Evolutionary conservation across 768 basidiomycete species (phyloP).

Genomic region (Gyrodon lividus): DNA sequence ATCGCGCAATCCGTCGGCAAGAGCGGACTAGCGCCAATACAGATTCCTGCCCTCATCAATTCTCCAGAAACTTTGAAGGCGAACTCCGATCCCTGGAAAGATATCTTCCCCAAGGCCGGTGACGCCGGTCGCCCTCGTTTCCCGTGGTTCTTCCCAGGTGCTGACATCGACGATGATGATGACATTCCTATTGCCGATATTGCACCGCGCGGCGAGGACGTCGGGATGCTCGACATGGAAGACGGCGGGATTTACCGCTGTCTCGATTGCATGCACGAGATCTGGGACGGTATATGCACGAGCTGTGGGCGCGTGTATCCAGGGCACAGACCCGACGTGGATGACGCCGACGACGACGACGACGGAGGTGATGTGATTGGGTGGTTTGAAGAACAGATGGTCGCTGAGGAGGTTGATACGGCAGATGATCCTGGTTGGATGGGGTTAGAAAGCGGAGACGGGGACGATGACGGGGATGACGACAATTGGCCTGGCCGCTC

Average conservation of each 20-base stretch:
- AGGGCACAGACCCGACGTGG: conserved; percentile 41
- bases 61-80: conserved; percentile 23
- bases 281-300: conserved; percentile 67
- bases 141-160: conserved; percentile 26
- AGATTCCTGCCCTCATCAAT: conserved; percentile 26
- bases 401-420: conserved; percentile 29
- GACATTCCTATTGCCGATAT: conserved; percentile 15
- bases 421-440: conserved; percentile 33
- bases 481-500: conserved; percentile 18
- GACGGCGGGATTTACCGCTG: conserved; percentile 80
- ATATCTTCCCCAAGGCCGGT: conserved; percentile 47
- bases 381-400: conserved; percentile 39
- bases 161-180: conserved; percentile 17
- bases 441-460: conserved; percentile 33
- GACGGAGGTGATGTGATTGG: conserved; percentile 30
- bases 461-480: conserved; percentile 31
- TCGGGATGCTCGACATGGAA: conserved; percentile 70
- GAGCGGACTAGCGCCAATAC: conserved; percentile 46
- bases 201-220: conserved; percentile 33
- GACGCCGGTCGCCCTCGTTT: conserved; percentile 7
- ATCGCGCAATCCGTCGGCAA: conserved; percentile 46
- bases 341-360: conserved; percentile 31
- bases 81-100: conserved; percentile 61
- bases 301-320: conserved; percentile 58
- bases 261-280: conserved; percentile 74